Base-by-base conservation (phyloP, 129 eudicot genomes). In the Centella asiatica region DNA sequence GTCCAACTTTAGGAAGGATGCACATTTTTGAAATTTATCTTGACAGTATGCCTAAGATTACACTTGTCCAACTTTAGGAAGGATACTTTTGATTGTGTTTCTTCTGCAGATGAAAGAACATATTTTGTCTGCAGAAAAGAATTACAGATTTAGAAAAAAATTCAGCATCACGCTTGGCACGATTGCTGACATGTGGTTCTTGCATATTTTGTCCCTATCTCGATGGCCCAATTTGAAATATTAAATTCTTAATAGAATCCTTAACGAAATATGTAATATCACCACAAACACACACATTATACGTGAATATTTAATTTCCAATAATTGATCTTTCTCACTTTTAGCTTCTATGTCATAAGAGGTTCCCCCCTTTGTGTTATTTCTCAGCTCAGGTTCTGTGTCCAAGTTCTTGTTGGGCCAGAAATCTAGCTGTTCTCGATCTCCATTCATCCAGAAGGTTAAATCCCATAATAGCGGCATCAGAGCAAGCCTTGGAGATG, bases 311-410 rank as follows among this genome's bases (percentile, higher is more conserved):
- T 32, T 24, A 5, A 18, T 6, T 57, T 3, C 4, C 3, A 32
- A 3, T 3, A 23, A 4, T 55, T 55, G n/a, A 12, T 12, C 6
- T 3, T 27, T 26, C 19, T 3, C 17, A 27, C 20, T 28, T 17
- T 34, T 34, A 34, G 46, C 27, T 53, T 71, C 1, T 42, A 22
- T 15, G 36, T 54, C 34, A 0, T 14, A 28, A 57, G 20, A 58
- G 49, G 10, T 13, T 32, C 1, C n/a, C 18, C 18, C 2, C 23
- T 31, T 52, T 22, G 20, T 15, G 31, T 18, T 37, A 53, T 54
- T 68, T 76, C 20, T 39, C 77, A 90, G 98, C 94, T 86, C 90
- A 11, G 22, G 39, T 65, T 80, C 83, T 60, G 73, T 73, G 31
- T 76, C 84, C 44, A 80, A 69, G 53, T 64, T 67, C 57, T 55